phyloP scores from a whole-genome alignment of 257 asterid genomes.

The Agastache rugosa region DNA sequence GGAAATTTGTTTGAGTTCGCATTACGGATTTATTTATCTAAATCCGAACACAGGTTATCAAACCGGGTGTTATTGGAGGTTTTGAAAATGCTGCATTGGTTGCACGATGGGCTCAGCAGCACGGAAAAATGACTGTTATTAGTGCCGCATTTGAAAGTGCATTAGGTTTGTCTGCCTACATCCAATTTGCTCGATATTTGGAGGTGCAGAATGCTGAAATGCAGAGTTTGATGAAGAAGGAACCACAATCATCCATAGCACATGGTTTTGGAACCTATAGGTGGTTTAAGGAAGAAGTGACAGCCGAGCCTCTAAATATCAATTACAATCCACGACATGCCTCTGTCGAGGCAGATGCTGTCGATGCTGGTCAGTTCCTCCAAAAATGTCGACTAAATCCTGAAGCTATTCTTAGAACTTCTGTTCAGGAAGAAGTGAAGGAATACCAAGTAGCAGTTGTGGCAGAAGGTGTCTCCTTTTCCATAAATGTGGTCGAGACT shows the following conservation, averaged over 20 bases:
- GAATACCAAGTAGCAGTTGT: slow-evolving; percentile 60
- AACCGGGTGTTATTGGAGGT: slow-evolving; percentile 93
- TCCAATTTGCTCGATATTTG: slow-evolving; percentile 74
- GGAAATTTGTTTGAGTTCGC: not conserved
- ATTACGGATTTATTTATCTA: slow-evolving; percentile 9
- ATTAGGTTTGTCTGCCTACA: slow-evolving; percentile 77
- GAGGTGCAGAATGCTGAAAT: slow-evolving; percentile 75
- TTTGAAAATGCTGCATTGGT: slow-evolving; percentile 81
- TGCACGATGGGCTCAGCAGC: slow-evolving; percentile 95
- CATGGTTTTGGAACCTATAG: slow-evolving; percentile 96
- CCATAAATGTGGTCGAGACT: slow-evolving; percentile 65
- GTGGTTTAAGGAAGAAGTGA: slow-evolving; percentile 86
- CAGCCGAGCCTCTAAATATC: slow-evolving; percentile 56
- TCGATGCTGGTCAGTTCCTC: slow-evolving; percentile 68
- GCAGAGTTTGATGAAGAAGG: slow-evolving; percentile 52
- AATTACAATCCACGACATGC: slow-evolving; percentile 50
- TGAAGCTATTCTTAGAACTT: slow-evolving; percentile 54
- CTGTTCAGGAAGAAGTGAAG: slow-evolving; percentile 46
- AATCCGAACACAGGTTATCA: slow-evolving; percentile 69
- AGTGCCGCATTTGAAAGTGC: slow-evolving; percentile 94
- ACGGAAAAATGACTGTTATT: slow-evolving; percentile 75
- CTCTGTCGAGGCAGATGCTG: slow-evolving; percentile 64
- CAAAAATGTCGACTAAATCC: slow-evolving; percentile 63
- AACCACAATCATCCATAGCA: slow-evolving; percentile 47
- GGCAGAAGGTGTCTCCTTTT: slow-evolving; percentile 50